Conservation (phyloP, 306 rosid genomes). For the Lablab purpureus region DNA sequence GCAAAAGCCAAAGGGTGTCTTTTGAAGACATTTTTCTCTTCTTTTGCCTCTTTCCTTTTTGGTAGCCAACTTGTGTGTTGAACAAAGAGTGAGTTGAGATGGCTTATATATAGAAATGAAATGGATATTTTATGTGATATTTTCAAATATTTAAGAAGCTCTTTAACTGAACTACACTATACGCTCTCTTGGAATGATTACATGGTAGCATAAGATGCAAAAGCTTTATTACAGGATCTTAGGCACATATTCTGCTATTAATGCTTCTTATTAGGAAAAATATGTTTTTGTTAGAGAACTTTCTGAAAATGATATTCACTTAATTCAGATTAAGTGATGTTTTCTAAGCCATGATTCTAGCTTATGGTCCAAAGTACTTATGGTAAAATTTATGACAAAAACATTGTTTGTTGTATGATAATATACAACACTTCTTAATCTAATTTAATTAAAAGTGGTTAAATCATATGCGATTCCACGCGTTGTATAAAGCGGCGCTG, state of each 20-base stretch:
- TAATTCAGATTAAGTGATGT: background rate
- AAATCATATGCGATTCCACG: conserved; percentile 50
- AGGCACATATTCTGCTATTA: conserved; percentile 47
- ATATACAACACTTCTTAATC: background rate
- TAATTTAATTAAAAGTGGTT: conserved; percentile 21
- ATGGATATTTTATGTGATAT: background rate
- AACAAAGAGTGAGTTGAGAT: conserved; percentile 35
- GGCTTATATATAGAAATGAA: conserved; percentile 63
- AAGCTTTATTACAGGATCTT: conserved; percentile 47
- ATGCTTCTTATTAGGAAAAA: background rate
- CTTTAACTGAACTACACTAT: background rate
- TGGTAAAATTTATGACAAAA: conserved; percentile 40
- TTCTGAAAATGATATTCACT: no score
- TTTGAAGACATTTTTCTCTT: conserved; percentile 54
- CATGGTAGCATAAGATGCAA: conserved; percentile 22
- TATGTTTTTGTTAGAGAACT: no score
- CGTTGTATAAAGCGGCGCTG: conserved; percentile 49
- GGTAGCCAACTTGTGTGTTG: background rate
- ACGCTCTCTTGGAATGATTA: conserved; percentile 52
- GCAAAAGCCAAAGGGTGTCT: conserved; percentile 43
- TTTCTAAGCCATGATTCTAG: conserved; percentile 36
- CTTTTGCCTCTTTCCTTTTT: background rate
- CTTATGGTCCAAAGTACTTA: conserved; percentile 43
- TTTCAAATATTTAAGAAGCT: conserved; percentile 2
- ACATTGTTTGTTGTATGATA: background rate